These are phyloP conservation scores for Phytophthora macrochlamydospora DNA, from an alignment of 352 stramenopile genomes.

Conservation along the genomic window DNA sequence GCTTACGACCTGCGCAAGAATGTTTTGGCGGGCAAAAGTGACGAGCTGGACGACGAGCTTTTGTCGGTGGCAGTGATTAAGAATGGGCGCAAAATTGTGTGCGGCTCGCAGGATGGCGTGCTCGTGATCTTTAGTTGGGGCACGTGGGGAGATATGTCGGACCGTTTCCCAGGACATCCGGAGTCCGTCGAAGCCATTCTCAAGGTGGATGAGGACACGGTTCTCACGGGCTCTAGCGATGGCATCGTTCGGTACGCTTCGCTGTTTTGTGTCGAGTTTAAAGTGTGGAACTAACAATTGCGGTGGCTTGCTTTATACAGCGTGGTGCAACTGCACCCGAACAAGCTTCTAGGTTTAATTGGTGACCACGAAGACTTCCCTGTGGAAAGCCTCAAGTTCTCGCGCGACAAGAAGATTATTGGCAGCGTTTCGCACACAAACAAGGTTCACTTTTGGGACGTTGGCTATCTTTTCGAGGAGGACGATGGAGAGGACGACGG, in stretches of 20 bases:
- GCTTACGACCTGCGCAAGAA: conserved; percentile 93
- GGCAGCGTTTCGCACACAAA: conserved; percentile 94
- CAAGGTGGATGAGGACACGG: conserved; percentile 97
- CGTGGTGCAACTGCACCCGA: conserved; percentile 95
- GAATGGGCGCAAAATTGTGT: conserved; percentile 94
- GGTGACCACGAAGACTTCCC: conserved; percentile 96
- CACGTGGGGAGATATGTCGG: conserved; percentile 96
- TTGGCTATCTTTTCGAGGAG: conserved; percentile 92
- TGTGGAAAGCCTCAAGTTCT: conserved; percentile 92
- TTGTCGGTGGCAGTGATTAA: conserved; percentile 81
- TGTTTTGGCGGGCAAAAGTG: conserved; percentile 76
- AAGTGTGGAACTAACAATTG: not conserved
- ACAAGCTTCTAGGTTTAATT: conserved; percentile 96
- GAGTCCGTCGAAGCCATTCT: conserved; percentile 94
- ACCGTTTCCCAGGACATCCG: conserved; percentile 95
- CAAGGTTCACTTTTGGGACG: conserved; percentile 96
- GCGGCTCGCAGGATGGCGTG: conserved; percentile 94
- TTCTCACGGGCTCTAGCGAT: conserved; percentile 96
- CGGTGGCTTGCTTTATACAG: conserved; percentile 24
- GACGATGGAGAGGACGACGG: conserved; percentile 78
- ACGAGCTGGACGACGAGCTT: conserved; percentile 85
- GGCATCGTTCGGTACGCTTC: conserved; percentile 90
- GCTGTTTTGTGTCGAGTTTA: not conserved
- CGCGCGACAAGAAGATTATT: conserved; percentile 89
- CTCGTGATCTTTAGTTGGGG: conserved; percentile 96